Base-by-base conservation (phyloP, 306 rosid species). In the Astragalus glycyphyllos region DNA sequence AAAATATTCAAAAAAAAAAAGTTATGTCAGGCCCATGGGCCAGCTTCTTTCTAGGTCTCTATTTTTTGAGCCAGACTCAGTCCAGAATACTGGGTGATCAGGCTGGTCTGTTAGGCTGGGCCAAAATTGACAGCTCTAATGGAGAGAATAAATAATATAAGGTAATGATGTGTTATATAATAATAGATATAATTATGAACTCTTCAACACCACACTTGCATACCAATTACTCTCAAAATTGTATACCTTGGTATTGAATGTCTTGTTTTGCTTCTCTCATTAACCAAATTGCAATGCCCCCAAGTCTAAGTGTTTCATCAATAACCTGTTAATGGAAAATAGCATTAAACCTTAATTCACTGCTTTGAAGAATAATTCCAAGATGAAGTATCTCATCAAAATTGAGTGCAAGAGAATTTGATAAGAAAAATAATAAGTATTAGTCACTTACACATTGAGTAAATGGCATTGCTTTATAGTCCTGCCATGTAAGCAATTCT, bases 261-360 rank as follows among this genome's bases (percentile, higher is more conserved):
- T 93, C 89, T 83, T 93, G 85, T 81, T 79, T 90, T 63, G 98
- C 93, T 84, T 93, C 98, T 72, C 98, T 87, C 84, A 93, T 68
- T 67, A 90, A 77, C 98, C 98, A 93, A 81, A 93, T 88, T 58
- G 97, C 98, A 71, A 93, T 93, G 5, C 97, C 98, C 4, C 96
- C 98, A 16, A 93, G 81, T 74, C 98, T 83, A 37, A 93, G 93
- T 40, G 98, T 90, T 82, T 92, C 97, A 77, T 90, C 98, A 65
- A 92, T 86, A 29, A 90, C 96, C 98, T 92, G 79, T 66, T 67
- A 4, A 7, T n/a, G 47, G 5, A 74, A 77, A 35, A 74, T n/a
- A 42, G 6, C 72, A 26, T 45, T 23, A 59, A 46, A 63, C 10
- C 11, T 49, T 50, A 64, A 49, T n/a, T n/a, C n/a, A n/a, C n/a